A percentile compares a stretch with the other conserved stretches of the same genome.
Conservation (phyloP, 202 grass and related monocot species). For the Carex sylvatica region DNA sequence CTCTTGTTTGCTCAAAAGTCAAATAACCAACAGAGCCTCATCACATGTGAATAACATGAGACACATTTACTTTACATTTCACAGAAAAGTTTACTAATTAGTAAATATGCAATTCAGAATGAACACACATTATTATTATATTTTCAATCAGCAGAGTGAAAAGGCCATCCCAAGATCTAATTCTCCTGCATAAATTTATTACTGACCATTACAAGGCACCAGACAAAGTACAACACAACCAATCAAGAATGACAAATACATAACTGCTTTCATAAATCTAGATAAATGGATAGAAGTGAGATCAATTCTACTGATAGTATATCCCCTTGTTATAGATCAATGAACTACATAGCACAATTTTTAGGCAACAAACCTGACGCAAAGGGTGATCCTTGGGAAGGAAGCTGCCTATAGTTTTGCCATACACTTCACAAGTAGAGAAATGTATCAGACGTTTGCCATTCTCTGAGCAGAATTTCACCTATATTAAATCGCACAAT, state of each 20-base stretch:
- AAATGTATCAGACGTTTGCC: conserved; percentile 92
- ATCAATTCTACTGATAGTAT: background rate
- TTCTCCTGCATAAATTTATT: background rate
- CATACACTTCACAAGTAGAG: conserved; percentile 96
- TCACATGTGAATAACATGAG: background rate
- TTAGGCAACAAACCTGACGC: conserved; percentile 48
- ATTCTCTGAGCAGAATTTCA: conserved; percentile 96
- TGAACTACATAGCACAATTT: background rate
- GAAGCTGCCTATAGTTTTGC: conserved; percentile 94
- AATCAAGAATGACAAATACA: background rate
- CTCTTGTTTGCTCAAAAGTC: background rate
- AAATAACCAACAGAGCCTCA: background rate
- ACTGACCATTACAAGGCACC: background rate
- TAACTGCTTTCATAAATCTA: background rate
- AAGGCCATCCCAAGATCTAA: background rate
- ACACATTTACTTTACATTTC: background rate
- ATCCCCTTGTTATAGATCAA: background rate
- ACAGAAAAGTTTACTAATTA: too few relatives aligned
- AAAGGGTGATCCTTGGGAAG: conserved; percentile 86
- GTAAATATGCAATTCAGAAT: background rate
- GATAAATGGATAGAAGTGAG: background rate
- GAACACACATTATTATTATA: background rate
- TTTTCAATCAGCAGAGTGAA: background rate
- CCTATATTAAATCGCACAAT: conserved; percentile 39
- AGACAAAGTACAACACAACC: background rate